phyloP scores from a whole-genome alignment of 805 yeast species.

The Metschnikowia dekortorum region DNA sequence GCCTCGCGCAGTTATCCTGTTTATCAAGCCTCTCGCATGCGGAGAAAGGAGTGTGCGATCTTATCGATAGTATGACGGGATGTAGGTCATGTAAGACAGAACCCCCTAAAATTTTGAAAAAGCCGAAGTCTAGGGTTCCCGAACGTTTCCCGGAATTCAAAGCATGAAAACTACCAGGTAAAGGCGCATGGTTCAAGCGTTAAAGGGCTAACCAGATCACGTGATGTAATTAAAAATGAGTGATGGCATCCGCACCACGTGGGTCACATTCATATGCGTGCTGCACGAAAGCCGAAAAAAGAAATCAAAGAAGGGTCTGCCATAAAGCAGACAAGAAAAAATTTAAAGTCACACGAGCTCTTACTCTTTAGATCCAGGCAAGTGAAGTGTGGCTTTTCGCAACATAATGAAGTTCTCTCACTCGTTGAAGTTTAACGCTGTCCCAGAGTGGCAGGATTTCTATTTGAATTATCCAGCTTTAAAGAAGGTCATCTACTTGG shows the following conservation, averaged over 20 bases:
- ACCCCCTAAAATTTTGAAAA: not conserved
- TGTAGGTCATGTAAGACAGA: not conserved
- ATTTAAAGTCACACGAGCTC: constrained; percentile 8
- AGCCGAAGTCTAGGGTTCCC: too few relatives aligned
- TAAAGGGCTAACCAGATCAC: not conserved
- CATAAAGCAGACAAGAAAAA: not conserved
- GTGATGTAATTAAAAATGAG: not conserved
- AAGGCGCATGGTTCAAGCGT: too few relatives aligned
- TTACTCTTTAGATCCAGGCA: not conserved
- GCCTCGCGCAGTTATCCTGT: not conserved
- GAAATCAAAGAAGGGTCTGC: not conserved
- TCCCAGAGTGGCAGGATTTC: constrained; percentile 49
- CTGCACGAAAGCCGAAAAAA: constrained; percentile 2
- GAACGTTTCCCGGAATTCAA: not conserved
- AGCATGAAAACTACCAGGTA: not conserved
- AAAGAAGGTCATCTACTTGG: constrained; percentile 52
- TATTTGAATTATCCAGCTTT: constrained; percentile 45
- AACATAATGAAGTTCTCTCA: constrained; percentile 45
- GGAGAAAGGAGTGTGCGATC: not conserved
- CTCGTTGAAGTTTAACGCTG: constrained; percentile 48
- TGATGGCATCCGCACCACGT: constrained; percentile 1
- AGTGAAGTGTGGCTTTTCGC: not conserved
- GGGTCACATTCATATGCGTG: constrained; percentile 1
- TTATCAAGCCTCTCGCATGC: not conserved
- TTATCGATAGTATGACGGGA: not conserved